These are phyloP conservation scores for Hymenoscyphus repandus DNA, from an alignment of 2,329 filamentous ascomycete genomes.

Conservation along the genomic window DNA sequence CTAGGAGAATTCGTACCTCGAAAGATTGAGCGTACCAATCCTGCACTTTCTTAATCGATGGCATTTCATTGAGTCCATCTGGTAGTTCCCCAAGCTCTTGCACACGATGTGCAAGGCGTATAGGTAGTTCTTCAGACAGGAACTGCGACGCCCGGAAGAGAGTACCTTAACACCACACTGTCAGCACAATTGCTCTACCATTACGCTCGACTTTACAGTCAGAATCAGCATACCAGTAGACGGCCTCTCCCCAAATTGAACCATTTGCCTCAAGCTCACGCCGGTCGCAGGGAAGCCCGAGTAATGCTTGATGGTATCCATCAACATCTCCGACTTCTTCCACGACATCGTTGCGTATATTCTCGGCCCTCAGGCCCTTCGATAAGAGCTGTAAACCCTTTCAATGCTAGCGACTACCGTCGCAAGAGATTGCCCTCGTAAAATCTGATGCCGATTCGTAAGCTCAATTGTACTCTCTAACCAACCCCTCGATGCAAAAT, in stretches of 20 bases:
- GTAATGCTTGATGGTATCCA: constrained; percentile 97
- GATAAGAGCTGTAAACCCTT: constrained; percentile 17
- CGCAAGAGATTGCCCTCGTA: constrained; percentile 16
- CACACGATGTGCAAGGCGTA: constrained; percentile 91
- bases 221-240: constrained; percentile 63
- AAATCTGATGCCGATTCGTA: neutral
- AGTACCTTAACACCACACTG: constrained; percentile 57
- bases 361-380: constrained; percentile 28
- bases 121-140: constrained; percentile 94
- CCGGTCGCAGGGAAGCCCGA: constrained; percentile 95
- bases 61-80: constrained; percentile 96
- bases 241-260: constrained; percentile 93
- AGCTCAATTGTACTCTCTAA: neutral
- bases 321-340: constrained; percentile 84
- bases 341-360: constrained; percentile 67
- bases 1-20: constrained; percentile 56
- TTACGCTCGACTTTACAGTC: neutral
- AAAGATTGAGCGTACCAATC: constrained; percentile 99
- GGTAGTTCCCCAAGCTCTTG: constrained; percentile 89
- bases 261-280: constrained; percentile 96
- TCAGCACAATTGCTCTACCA: constrained; percentile 1
- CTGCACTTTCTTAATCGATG: constrained; percentile 87
- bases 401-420: constrained; percentile 8
- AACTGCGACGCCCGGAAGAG: constrained; percentile 97
- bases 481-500: neutral